Evolutionary conservation across 2,329 filamentous ascomycete species (phyloP), one percentile per base, ranked within the genome.

Genomic region (Fusarium lateritium): DNA sequence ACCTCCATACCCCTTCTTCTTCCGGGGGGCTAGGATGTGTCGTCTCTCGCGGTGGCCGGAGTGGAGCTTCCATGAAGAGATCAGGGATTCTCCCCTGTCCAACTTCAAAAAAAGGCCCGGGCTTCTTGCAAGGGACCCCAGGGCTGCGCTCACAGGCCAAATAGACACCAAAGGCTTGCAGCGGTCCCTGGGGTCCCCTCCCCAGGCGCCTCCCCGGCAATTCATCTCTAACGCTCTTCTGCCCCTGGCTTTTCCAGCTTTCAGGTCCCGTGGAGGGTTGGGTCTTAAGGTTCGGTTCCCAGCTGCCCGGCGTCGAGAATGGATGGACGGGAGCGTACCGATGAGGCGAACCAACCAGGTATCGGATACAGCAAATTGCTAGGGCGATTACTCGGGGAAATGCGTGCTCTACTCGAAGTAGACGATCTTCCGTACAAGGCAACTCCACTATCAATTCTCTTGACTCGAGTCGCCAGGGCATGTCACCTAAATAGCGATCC

Each of bases 41-140:
- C 33, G 51, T 68, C 53, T 50, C 53, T 68, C 58, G 62, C 63
- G 58, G 66, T 69, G 67, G 62, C 66, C 67, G 62, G 66, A 56
- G 67, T 70, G 67, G 62, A 56, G 43, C 42, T 54, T 24, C 67
- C 62, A 60, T 70, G 56, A 64, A 67, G 62, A 62, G 64, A 59
- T 46, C 62, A 64, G 61, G 67, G 66, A 42, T 28, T 5, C 6
- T 13, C 50, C 67, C 62, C 39, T 60, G 67, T 53, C 28, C 31
- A 52, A 46, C 49, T 38, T 49, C 55, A 40, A 26, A 51, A 69
- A 63, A 70, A 47, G 46, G 62, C 53, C 52, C 56, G 57, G 62
- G 67, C 63, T 69, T 69, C 39, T 24, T 45, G 36, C 62, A 52
- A 59, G 67, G 67, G 43, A 44, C 36, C 53, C 67, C 62, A 61